phyloP scores from a whole-genome alignment of 2,329 filamentous ascomycete genomes.

The Colletotrichum trifolii region DNA sequence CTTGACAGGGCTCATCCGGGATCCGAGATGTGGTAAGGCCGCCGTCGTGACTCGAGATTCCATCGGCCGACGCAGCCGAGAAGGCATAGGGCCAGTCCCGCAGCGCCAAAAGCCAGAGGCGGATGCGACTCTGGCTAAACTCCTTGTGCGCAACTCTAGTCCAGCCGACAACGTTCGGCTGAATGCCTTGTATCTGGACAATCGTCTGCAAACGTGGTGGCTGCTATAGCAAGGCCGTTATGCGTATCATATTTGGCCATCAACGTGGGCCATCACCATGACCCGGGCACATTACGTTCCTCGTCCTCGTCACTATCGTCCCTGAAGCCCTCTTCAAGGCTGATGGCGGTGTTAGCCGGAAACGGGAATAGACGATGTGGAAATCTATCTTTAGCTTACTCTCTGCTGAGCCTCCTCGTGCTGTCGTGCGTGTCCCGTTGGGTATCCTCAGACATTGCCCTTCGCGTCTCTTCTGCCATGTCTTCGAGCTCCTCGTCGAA shows the following conservation, averaged over 20 bases:
- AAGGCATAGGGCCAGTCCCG: too few species aligned
- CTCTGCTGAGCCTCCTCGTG: conserved; percentile 76
- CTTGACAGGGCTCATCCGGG: conserved; percentile 9
- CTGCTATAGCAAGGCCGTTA: conserved; percentile 15
- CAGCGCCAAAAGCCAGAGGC: too few species aligned
- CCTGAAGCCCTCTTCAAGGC: conserved; percentile 68
- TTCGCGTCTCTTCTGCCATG: conserved; percentile 62
- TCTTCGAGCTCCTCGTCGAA: conserved; percentile 76
- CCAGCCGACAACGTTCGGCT: conserved; percentile 13
- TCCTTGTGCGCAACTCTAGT: background rate
- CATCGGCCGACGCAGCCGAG: conserved; percentile 17
- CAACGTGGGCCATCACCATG: conserved; percentile 26
- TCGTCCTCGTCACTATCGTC: conserved; percentile 52
- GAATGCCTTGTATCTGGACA: conserved; percentile 20
- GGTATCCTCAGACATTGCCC: conserved; percentile 51
- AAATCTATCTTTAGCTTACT: conserved; percentile 57
- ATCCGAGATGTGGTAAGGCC: conserved; percentile 4
- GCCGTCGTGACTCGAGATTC: background rate
- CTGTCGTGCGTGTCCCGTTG: conserved; percentile 57
- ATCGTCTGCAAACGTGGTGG: background rate
- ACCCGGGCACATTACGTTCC: conserved; percentile 35
- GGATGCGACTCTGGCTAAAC: background rate
- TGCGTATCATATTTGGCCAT: conserved; percentile 19
- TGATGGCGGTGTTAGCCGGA: conserved; percentile 40
- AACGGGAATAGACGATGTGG: background rate